Conservation (phyloP, 108 stramenopile species). For the Cyclostephanos tholiformis region DNA sequence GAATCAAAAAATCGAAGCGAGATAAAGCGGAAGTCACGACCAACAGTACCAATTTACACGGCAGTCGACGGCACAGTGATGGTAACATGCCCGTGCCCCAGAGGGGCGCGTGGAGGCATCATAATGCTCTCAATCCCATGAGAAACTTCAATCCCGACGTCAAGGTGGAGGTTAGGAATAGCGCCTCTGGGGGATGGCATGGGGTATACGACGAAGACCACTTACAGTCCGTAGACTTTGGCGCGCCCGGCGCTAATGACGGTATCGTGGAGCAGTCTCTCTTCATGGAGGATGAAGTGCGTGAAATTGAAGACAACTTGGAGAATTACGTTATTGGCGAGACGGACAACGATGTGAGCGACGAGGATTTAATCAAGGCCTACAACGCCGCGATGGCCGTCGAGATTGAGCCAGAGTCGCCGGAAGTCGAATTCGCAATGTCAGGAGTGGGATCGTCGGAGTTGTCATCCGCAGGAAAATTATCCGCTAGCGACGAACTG, state of each 20-base stretch:
- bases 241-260: constrained; percentile 14
- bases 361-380: constrained; percentile 50
- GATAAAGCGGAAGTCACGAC: constrained; percentile 9
- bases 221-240: constrained; percentile 40
- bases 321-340: constrained; percentile 43
- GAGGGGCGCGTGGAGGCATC: constrained; percentile 24
- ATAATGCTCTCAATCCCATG: constrained; percentile 1
- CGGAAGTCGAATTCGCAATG: constrained; percentile 31
- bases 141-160: constrained; percentile 9
- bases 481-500: too few relatives aligned
- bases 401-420: constrained; percentile 32
- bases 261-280: constrained; percentile 41
- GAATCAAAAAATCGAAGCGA: constrained; percentile 11
- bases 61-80: background rate
- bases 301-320: constrained; percentile 44
- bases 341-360: constrained; percentile 35
- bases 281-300: constrained; percentile 52
- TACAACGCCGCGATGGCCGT: constrained; percentile 50
- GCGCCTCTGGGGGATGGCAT: constrained; percentile 44
- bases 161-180: constrained; percentile 46
- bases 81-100: constrained; percentile 7
- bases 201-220: constrained; percentile 39
- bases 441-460: constrained; percentile 11
- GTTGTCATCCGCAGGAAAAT: background rate
- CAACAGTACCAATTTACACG: constrained; percentile 23